A percentile compares a stretch with the other conserved stretches of the same genome.
phyloP scores from a whole-genome alignment of 176 grass and related monocot species.

The Oryza glaberrima region DNA sequence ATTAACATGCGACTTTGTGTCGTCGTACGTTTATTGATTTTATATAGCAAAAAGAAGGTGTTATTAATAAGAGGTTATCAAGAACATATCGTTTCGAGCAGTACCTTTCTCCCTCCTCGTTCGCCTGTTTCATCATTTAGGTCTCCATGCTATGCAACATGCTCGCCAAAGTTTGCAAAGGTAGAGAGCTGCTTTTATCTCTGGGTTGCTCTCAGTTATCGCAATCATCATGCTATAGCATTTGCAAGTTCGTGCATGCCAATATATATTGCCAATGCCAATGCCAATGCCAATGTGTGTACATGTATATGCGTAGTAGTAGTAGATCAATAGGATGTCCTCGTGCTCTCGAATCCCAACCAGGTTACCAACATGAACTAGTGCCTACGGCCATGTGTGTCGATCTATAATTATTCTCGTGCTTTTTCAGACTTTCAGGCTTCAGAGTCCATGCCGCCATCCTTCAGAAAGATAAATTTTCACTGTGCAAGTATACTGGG shows the following conservation, averaged over 20 bases:
- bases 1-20: constrained; percentile 15
- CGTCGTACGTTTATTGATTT: constrained; percentile 19
- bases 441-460: not conserved
- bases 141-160: constrained; percentile 42
- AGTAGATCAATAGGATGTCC: not conserved
- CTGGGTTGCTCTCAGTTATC: constrained; percentile 58
- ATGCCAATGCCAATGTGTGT: constrained; percentile 2
- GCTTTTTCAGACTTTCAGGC: constrained; percentile 33
- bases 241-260: constrained; percentile 11
- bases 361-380: constrained; percentile 58
- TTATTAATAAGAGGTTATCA: not conserved
- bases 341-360: constrained; percentile 60
- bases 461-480: not conserved
- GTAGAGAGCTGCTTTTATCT: constrained; percentile 50
- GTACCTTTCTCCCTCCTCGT: constrained; percentile 47
- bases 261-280: not conserved
- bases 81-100: constrained; percentile 4
- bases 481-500: constrained; percentile 21
- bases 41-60: not conserved
- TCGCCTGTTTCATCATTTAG: constrained; percentile 58
- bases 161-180: constrained; percentile 56
- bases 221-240: constrained; percentile 43
- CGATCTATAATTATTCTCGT: constrained; percentile 38
- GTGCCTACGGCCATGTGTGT: constrained; percentile 56
- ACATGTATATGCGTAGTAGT: not conserved